Evolutionary conservation across 2,329 filamentous ascomycete species (phyloP).

Genomic region (Clathrospora elynae): DNA sequence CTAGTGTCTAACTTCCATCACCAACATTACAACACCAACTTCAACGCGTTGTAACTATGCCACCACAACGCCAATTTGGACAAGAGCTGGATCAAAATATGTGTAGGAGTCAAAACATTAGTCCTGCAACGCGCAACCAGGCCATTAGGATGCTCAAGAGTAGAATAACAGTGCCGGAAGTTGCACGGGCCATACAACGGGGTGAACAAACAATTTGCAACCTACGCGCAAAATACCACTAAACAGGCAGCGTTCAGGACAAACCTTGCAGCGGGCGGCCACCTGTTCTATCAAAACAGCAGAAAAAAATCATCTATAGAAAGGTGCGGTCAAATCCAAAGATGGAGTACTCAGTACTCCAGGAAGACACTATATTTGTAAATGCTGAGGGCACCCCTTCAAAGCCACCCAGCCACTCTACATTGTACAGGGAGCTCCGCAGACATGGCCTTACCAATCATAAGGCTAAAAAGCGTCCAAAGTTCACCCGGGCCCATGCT

Average conservation of each 20-base stretch:
- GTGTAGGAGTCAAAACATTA: not conserved
- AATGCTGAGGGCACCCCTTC: constrained; percentile 4
- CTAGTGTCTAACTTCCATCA: no score
- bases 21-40: not conserved
- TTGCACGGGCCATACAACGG: no score
- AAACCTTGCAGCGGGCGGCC: constrained; percentile 1
- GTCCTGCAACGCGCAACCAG: not conserved
- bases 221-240: not conserved
- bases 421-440: no score
- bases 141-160: not conserved
- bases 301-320: constrained; percentile 4
- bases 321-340: constrained; percentile 5
- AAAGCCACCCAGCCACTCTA: constrained; percentile 3
- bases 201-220: not conserved
- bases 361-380: not conserved
- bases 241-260: not conserved
- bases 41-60: not conserved
- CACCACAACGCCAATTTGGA: not conserved
- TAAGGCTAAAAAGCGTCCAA: no score
- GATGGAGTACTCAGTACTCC: constrained; percentile 12
- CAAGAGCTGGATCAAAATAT: not conserved
- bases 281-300: not conserved
- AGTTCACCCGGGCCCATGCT: no score
- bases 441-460: no score
- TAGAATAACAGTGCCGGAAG: not conserved